Percentiles rank a stretch among this genome's conserved stretches.
Conservation (phyloP, 768 basidiomycete species). For the Amanita inopinata region DNA sequence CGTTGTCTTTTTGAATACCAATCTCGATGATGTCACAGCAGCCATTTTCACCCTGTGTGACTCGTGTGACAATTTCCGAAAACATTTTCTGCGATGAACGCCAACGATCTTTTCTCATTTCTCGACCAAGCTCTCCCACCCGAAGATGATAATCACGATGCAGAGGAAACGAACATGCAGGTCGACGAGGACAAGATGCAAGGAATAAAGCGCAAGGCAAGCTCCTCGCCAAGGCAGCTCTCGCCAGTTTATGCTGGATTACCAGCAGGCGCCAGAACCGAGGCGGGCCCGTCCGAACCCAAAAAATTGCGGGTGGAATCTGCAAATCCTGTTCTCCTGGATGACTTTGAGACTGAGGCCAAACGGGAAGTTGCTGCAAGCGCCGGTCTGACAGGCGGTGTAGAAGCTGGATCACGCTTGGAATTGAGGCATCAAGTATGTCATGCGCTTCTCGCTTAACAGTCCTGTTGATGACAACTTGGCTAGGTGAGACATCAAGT, state of each 20-base stretch:
- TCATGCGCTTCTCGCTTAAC: neutral
- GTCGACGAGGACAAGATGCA: conserved; percentile 10
- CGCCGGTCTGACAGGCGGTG: conserved; percentile 73
- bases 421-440: conserved; percentile 76
- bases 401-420: conserved; percentile 53
- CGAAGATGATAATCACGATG: conserved; percentile 21
- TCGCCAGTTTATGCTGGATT: neutral
- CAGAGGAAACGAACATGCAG: conserved; percentile 22
- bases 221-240: neutral
- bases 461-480: neutral
- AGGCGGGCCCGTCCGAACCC: conserved; percentile 17
- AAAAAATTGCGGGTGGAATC: conserved; percentile 57
- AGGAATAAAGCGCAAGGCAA: conserved; percentile 6
- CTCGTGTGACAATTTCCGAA: conserved; percentile 18
- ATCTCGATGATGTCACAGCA: too few relatives aligned
- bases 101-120: conserved; percentile 60
- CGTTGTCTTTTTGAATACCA: too few relatives aligned
- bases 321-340: conserved; percentile 71
- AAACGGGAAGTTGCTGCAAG: conserved; percentile 87
- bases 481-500: conserved; percentile 92
- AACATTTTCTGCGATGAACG: conserved; percentile 29
- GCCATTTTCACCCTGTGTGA: too few relatives aligned
- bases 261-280: neutral
- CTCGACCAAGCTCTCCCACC: conserved; percentile 34
- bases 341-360: conserved; percentile 92